Percentiles rank a stretch among this genome's conserved stretches.
Conservation (phyloP, 2,329 filamentous ascomycete species). For the Colletotrichum endophyticum region DNA sequence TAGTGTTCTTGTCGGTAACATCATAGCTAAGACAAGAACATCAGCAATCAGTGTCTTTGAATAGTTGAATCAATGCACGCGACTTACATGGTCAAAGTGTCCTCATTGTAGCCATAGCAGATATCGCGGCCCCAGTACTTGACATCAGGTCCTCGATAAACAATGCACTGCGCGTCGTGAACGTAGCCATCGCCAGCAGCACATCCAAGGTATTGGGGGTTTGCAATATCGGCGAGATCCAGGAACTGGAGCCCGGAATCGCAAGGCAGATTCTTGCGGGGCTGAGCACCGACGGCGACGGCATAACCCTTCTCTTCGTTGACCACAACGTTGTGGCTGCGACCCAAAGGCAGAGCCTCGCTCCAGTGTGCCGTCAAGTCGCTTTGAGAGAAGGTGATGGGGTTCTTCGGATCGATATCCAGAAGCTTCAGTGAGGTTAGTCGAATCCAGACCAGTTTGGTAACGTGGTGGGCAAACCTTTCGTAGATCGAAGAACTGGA, state of each 20-base stretch:
- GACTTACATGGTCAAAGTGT: slow-evolving; percentile 48
- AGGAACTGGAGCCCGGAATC: slow-evolving; percentile 61
- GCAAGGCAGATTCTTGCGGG: slow-evolving; percentile 43
- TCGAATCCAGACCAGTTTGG: background rate
- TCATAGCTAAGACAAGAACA: slow-evolving; percentile 42
- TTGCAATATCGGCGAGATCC: slow-evolving; percentile 57
- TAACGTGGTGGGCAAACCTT: slow-evolving; percentile 28
- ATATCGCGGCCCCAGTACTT: slow-evolving; percentile 54
- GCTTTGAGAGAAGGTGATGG: slow-evolving; percentile 29
- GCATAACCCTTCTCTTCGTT: slow-evolving; percentile 50
- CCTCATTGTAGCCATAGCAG: slow-evolving; percentile 62
- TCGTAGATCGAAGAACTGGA: slow-evolving; percentile 65
- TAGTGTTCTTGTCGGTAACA: slow-evolving; percentile 50
- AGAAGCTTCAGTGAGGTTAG: slow-evolving; percentile 33
- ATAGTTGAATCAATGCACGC: slow-evolving; percentile 27
- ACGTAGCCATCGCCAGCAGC: slow-evolving; percentile 61
- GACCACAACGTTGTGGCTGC: slow-evolving; percentile 52
- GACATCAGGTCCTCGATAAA: slow-evolving; percentile 56
- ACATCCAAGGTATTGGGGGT: slow-evolving; percentile 59
- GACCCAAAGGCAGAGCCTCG: slow-evolving; percentile 37
- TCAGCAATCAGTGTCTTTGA: background rate
- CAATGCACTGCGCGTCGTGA: slow-evolving; percentile 65
- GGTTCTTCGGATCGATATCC: slow-evolving; percentile 41
- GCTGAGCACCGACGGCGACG: slow-evolving; percentile 48
- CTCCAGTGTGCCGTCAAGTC: slow-evolving; percentile 34